Percentiles rank a stretch among this genome's conserved stretches.
These are phyloP conservation scores for Plectranthus barbatus DNA, from an alignment of 257 asterid genomes.

Conservation along the genomic window DNA sequence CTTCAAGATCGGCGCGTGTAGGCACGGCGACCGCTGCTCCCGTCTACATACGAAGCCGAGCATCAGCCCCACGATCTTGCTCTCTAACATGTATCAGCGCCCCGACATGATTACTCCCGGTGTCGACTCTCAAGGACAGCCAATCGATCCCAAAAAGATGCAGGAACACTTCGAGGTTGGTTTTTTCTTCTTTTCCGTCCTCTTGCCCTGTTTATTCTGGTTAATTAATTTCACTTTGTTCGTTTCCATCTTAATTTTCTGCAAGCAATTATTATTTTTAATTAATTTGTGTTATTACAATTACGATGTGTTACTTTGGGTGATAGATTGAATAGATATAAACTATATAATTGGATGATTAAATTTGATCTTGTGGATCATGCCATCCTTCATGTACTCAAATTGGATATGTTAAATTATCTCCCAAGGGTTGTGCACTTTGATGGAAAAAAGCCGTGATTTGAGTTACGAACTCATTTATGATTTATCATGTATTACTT, in stretches of 20 bases:
- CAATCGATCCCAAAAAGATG: slow-evolving; percentile 67
- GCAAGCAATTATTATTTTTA: neutral
- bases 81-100: slow-evolving; percentile 90
- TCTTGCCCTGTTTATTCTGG: neutral
- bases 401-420: too few species aligned
- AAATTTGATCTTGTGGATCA: too few species aligned
- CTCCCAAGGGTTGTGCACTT: too few species aligned
- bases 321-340: too few species aligned
- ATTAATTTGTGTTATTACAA: neutral
- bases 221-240: neutral
- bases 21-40: slow-evolving; percentile 96
- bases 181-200: neutral
- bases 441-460: too few species aligned
- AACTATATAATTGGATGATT: too few species aligned
- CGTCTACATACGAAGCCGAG: slow-evolving; percentile 94
- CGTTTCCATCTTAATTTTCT: neutral
- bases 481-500: too few species aligned
- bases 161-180: slow-evolving; percentile 87
- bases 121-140: slow-evolving; percentile 79
- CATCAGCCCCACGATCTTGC: slow-evolving; percentile 76
- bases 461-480: too few species aligned
- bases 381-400: too few species aligned
- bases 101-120: slow-evolving; percentile 99
- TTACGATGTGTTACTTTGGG: too few species aligned
- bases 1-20: slow-evolving; percentile 94